Conservation (phyloP, 164 flowering plant genomes). For the Vitis labrusca region DNA sequence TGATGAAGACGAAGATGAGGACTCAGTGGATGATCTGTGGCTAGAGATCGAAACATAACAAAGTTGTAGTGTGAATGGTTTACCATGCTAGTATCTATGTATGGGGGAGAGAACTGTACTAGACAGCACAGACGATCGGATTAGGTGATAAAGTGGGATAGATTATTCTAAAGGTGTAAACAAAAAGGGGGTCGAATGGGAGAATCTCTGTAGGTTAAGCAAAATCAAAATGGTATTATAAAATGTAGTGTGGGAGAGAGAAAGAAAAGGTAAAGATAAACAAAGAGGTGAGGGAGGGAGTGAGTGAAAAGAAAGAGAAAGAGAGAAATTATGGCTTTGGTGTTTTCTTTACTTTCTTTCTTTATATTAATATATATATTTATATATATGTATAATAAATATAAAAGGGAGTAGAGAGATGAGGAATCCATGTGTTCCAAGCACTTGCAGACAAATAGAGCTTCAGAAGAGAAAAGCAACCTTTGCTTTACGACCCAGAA, state of each 20-base stretch:
- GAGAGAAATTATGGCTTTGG: conserved; percentile 3
- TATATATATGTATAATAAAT: background rate
- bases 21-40: too few relatives aligned
- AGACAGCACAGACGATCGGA: conserved; percentile 1
- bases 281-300: background rate
- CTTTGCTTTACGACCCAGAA: conserved; percentile 46
- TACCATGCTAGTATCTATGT: too few relatives aligned
- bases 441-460: conserved; percentile 38
- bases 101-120: too few relatives aligned
- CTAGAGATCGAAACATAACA: too few relatives aligned
- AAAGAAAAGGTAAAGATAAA: background rate
- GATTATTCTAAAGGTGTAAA: conserved; percentile 11
- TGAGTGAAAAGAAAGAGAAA: conserved; percentile 3
- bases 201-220: conserved; percentile 11
- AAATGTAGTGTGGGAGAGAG: background rate
- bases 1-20: too few relatives aligned
- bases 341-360: background rate
- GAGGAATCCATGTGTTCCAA: conserved; percentile 42
- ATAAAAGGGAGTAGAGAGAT: conserved; percentile 5
- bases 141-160: conserved; percentile 14
- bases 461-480: conserved; percentile 36
- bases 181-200: conserved; percentile 4
- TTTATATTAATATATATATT: background rate
- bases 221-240: background rate
- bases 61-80: too few relatives aligned